These are phyloP conservation scores for Hansenula lynferdii DNA, from an alignment of 1,139 yeast species.

Conservation along the genomic window DNA sequence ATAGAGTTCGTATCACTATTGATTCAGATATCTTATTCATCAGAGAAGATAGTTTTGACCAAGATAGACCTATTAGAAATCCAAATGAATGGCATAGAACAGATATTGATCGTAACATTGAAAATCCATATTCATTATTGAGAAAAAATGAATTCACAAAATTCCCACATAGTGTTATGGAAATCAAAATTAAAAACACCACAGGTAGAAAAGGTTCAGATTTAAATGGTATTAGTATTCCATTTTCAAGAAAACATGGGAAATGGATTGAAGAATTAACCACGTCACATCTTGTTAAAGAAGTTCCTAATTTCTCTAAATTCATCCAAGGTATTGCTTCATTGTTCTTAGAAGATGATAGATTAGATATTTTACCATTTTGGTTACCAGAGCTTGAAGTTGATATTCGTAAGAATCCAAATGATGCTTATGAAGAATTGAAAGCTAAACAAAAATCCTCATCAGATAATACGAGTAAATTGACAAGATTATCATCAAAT, in stretches of 20 bases:
- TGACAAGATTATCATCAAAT: constrained; percentile 27
- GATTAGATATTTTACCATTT: constrained; percentile 83
- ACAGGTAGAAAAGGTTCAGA: constrained; percentile 22
- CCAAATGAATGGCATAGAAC: constrained; percentile 89
- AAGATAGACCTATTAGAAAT: constrained; percentile 82
- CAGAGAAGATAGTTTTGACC: constrained; percentile 86
- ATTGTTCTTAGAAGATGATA: constrained; percentile 84
- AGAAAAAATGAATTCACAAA: constrained; percentile 83
- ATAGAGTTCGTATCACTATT: constrained; percentile 79
- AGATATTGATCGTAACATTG: constrained; percentile 76
- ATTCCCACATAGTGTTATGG: constrained; percentile 92
- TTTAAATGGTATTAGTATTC: constrained; percentile 23
- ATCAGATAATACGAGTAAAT: constrained; percentile 37
- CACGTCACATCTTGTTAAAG: constrained; percentile 78
- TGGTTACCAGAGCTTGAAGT: constrained; percentile 92
- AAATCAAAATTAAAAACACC: constrained; percentile 62
- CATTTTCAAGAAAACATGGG: constrained; percentile 41
- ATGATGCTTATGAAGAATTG: constrained; percentile 62
- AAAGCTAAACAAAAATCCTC: constrained; percentile 38
- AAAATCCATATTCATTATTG: constrained; percentile 65
- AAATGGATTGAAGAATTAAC: constrained; percentile 89
- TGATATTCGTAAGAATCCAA: constrained; percentile 73
- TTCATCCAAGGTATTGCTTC: constrained; percentile 89
- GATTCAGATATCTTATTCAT: constrained; percentile 86
- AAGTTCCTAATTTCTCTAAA: constrained; percentile 86